A percentile compares a stretch with the other conserved stretches of the same genome.
These are phyloP conservation scores for Singerocomus inundabilis DNA, from an alignment of 1,284 basidiomycete genomes.

Conservation along the genomic window DNA sequence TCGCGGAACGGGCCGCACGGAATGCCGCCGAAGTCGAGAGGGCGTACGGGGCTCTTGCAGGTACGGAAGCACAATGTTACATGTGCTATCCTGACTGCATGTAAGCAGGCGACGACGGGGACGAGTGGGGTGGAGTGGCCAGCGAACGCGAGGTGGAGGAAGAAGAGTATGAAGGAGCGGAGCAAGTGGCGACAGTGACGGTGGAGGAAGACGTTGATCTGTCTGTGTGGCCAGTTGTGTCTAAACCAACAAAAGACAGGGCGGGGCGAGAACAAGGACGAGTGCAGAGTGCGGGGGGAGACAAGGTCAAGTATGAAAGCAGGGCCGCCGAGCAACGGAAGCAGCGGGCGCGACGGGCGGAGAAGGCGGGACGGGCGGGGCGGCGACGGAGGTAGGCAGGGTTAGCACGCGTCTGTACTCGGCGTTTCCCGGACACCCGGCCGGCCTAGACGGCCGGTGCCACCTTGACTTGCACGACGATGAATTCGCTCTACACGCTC, in stretches of 20 bases:
- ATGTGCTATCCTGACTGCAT: conserved; percentile 12
- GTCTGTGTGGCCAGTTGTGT: conserved; percentile 31
- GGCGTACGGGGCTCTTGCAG: conserved; percentile 58
- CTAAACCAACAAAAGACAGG: too few species aligned
- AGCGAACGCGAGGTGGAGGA: conserved; percentile 42
- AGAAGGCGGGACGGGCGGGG: conserved; percentile 66
- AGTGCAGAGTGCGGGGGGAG: neutral
- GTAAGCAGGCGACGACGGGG: conserved; percentile 40
- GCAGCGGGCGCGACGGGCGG: conserved; percentile 56
- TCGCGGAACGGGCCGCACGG: conserved; percentile 66
- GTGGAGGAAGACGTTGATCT: conserved; percentile 81
- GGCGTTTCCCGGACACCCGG: conserved; percentile 12
- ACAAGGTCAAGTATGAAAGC: conserved; percentile 55
- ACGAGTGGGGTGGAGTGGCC: conserved; percentile 34
- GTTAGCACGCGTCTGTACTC: conserved; percentile 13
- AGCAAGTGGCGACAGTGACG: conserved; percentile 77
- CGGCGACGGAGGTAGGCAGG: conserved; percentile 40
- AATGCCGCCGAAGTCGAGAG: conserved; percentile 71
- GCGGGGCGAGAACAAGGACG: neutral
- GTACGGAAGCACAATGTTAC: conserved; percentile 32
- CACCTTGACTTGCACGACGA: conserved; percentile 30
- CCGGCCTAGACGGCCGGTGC: conserved; percentile 5
- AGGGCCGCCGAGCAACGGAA: conserved; percentile 55
- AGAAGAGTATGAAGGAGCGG: conserved; percentile 71
- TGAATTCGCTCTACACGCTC: conserved; percentile 94